Base-by-base conservation (phyloP, 2,329 filamentous ascomycete genomes). In the Penicillium janthinellum region DNA sequence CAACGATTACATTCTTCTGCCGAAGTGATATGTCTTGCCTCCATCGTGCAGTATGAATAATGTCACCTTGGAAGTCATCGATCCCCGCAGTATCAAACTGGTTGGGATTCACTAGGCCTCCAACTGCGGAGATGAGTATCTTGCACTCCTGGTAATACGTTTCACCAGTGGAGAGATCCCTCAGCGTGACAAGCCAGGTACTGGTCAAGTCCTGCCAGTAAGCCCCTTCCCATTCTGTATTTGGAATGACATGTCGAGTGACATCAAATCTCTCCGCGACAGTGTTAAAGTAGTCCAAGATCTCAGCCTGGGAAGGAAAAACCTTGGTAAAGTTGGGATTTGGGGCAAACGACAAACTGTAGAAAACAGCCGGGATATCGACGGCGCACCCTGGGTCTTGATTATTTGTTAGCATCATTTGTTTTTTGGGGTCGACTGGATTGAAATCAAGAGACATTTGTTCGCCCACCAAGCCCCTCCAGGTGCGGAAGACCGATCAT, bases 11-110 rank as follows among this genome's bases (percentile, higher is more conserved):
- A 57, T 64, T 41, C 34, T 61, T 61, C 2, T 58, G 28, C 4
- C 31, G 6, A 12, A 62, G 28, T 0, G 47, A 49, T 7, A 56
- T 22, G 2, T 39, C 11, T 4, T 22, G n/a, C 12, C 59, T 45
- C 64, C 64, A 66, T n/a, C 35, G 38, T 1, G 62, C 59, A 3
- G 64, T 66, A 25, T 66, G 64, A 15, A 66, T 17, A 10, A 66
- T 55, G 4, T 53, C 49, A 12, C 64, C 64, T 28, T 35, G 15
- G 28, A 66, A 63, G 0, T 0, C 28, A 1, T 66, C 51, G 3
- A 54, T 34, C 1, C 64, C 62, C 1, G 52, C 37, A 4, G 61
- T n/a, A 4, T 25, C 20, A 15, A 58, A 57, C 1, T 20, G 5
- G 14, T 63, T 58, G 2, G 64, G 62, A 22, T 61, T 53, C 0